phyloP scores from a whole-genome alignment of 805 yeast genomes.

The Starmerella bacillaris region DNA sequence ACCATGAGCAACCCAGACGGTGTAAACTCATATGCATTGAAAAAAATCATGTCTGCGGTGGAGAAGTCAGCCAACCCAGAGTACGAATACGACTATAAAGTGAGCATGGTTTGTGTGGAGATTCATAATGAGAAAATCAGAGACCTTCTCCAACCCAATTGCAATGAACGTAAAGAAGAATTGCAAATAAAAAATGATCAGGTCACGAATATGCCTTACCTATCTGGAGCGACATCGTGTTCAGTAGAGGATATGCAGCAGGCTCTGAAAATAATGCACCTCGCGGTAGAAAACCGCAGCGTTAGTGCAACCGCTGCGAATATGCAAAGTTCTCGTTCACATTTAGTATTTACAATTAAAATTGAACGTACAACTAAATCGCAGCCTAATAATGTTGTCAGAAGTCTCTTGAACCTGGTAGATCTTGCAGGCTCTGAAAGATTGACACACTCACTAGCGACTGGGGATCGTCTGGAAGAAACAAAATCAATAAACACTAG shows the following conservation, averaged over 20 bases:
- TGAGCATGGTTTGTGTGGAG: constrained; percentile 59
- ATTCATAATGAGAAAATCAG: constrained; percentile 69
- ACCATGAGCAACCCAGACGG: constrained; percentile 76
- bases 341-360: constrained; percentile 54
- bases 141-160: constrained; percentile 35
- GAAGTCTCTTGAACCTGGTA: constrained; percentile 58
- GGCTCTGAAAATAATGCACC: constrained; percentile 33
- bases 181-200: constrained; percentile 61
- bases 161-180: constrained; percentile 14
- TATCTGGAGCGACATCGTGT: constrained; percentile 41
- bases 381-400: constrained; percentile 26
- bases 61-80: constrained; percentile 28
- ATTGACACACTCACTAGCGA: constrained; percentile 50
- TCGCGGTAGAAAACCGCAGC: constrained; percentile 44
- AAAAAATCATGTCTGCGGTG: constrained; percentile 47
- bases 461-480: constrained; percentile 66
- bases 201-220: constrained; percentile 32
- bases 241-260: constrained; percentile 30
- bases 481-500: constrained; percentile 82
- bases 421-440: constrained; percentile 95
- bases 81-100: constrained; percentile 21
- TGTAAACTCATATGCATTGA: constrained; percentile 59
- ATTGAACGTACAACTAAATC: constrained; percentile 36
- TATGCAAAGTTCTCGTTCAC: constrained; percentile 79
- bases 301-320: constrained; percentile 72